Conservation (phyloP, 75 land plant species). For the Cryptomeria japonica region DNA sequence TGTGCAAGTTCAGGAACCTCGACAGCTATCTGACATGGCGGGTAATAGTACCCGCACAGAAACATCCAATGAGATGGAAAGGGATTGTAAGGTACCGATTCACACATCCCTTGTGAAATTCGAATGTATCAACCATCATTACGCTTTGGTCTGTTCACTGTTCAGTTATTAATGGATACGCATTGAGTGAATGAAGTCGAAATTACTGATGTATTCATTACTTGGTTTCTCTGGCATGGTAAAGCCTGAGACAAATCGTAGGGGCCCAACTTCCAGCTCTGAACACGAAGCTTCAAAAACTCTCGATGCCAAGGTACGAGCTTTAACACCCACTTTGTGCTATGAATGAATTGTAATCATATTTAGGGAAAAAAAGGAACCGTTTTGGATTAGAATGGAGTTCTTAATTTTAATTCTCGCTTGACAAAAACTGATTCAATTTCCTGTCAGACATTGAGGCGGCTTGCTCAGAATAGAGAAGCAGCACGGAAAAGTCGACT, state of each 20-base stretch:
- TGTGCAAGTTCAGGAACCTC: background rate
- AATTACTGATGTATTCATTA: background rate
- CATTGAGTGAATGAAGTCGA: background rate
- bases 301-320: constrained; percentile 9
- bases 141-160: background rate
- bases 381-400: constrained; percentile 24
- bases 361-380: background rate
- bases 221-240: background rate
- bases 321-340: background rate
- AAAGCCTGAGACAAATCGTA: constrained; percentile 2
- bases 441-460: constrained; percentile 61
- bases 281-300: constrained; percentile 8
- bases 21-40: constrained; percentile 5
- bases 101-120: background rate
- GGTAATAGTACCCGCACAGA: background rate
- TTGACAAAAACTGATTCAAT: background rate
- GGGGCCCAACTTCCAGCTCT: constrained; percentile 9
- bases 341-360: background rate
- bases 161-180: background rate
- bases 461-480: constrained; percentile 91
- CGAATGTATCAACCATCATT: background rate
- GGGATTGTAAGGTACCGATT: background rate
- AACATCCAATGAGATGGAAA: constrained; percentile 10
- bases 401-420: background rate
- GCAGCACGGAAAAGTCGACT: constrained; percentile 90